Conservation (phyloP, 2,329 filamentous ascomycete genomes). For the Ilyonectria sp. region DNA sequence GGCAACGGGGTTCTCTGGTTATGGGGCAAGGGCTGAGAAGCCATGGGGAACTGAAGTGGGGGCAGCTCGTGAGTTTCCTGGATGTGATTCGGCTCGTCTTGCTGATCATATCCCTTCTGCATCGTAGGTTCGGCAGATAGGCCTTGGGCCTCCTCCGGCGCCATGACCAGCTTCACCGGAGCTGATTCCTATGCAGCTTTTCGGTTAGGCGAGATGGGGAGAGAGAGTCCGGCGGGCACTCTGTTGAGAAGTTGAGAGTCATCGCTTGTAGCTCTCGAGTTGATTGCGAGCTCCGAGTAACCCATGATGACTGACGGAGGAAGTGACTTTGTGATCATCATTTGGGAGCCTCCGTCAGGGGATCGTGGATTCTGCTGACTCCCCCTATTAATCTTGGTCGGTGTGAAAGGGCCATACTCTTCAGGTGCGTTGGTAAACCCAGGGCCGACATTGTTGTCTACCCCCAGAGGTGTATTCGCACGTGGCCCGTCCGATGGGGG, state of each 20-base stretch:
- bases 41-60: slow-evolving; percentile 23
- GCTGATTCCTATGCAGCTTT: slow-evolving; percentile 44
- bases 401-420: slow-evolving; percentile 35
- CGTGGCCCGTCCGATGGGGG: neutral
- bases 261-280: slow-evolving; percentile 9
- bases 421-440: slow-evolving; percentile 15
- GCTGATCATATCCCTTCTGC: neutral
- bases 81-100: neutral
- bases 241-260: slow-evolving; percentile 9
- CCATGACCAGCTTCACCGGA: slow-evolving; percentile 18
- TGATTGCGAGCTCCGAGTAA: slow-evolving; percentile 35
- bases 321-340: slow-evolving; percentile 40
- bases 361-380: slow-evolving; percentile 33
- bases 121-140: neutral
- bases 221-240: neutral
- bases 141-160: neutral
- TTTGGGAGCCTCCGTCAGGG: slow-evolving; percentile 23
- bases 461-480: neutral
- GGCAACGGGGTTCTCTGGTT: neutral
- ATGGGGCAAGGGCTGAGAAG: slow-evolving; percentile 14
- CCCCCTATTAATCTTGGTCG: slow-evolving; percentile 36
- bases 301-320: slow-evolving; percentile 40
- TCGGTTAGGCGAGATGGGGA: slow-evolving; percentile 28
- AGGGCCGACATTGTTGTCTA: slow-evolving; percentile 14
- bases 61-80: neutral